A percentile compares a stretch with the other conserved stretches of the same genome.
phyloP scores from a whole-genome alignment of 2,329 filamentous ascomycete species.

The Alternaria metachromatica region DNA sequence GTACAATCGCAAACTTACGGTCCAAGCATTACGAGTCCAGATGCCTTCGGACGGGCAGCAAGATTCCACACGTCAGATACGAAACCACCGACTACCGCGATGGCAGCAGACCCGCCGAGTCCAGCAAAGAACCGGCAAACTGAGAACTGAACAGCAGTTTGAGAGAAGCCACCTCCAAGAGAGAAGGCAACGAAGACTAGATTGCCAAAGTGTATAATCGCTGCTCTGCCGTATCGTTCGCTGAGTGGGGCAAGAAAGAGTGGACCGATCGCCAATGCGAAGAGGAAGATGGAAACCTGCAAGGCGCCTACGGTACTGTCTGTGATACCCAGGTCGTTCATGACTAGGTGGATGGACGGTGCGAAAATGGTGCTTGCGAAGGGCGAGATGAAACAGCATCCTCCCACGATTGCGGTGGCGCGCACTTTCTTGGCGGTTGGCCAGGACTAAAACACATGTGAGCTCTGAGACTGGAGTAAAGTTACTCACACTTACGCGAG shows the following conservation, averaged over 20 bases:
- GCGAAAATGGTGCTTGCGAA: slow-evolving; percentile 35
- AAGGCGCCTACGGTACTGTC: slow-evolving; percentile 23
- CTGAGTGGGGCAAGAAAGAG: slow-evolving; percentile 38
- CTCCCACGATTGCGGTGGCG: slow-evolving; percentile 10
- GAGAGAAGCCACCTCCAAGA: slow-evolving; percentile 27
- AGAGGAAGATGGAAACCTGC: slow-evolving; percentile 39
- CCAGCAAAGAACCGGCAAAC: neutral
- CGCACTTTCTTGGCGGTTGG: slow-evolving; percentile 8
- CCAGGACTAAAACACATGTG: too few species aligned
- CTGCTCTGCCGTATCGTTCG: slow-evolving; percentile 32
- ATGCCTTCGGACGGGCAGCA: slow-evolving; percentile 15
- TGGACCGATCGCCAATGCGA: slow-evolving; percentile 42
- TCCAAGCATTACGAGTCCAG: slow-evolving; percentile 14
- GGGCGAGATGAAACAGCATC: slow-evolving; percentile 12
- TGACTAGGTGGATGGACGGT: slow-evolving; percentile 29
- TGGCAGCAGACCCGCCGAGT: neutral
- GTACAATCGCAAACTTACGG: neutral
- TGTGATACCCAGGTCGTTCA: slow-evolving; percentile 28
- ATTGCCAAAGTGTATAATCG: slow-evolving; percentile 30
- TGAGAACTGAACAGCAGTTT: neutral
- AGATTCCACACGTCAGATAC: slow-evolving; percentile 57
- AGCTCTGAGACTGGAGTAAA: too few species aligned
- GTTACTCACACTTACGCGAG: neutral
- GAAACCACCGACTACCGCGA: slow-evolving; percentile 33
- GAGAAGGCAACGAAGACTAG: slow-evolving; percentile 32